Base-by-base conservation (phyloP, 345 rosid species). In the Aquilaria malaccensis region DNA sequence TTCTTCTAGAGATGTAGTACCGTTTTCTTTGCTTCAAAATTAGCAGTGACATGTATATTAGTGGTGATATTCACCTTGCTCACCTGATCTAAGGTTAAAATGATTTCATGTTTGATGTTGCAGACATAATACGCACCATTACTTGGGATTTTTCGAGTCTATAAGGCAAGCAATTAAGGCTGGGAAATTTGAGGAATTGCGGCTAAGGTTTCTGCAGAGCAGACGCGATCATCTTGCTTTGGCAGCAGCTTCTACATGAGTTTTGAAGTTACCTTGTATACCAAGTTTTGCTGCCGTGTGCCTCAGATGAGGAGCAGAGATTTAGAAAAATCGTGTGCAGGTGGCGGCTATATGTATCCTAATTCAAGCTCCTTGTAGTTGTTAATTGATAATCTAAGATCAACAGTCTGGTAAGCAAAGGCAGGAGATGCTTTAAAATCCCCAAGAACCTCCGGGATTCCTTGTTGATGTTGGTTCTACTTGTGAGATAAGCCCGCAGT, bases 81-180 rank as follows among this genome's bases (percentile, higher is more conserved):
- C 33, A 37, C 43, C 43, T 37, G 43, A 37, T 5, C 43, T 3
- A 37, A 37, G 43, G 5, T 3, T 37, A 3, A 9, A 37, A 5
- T 37, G 43, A 37, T 37, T 37, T 37, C 43, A 37, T 37, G 43
- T 5, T 53, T 69, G 53, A 52, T 50, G 30, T 55, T 69, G 82
- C 86, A 87, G 95, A 60, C 95, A 87, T 71, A 84, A 84, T 64
- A 87, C 95, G 51, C 86, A 87, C 60, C 88, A 87, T 47, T 84
- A 73, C 72, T 74, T 87, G 54, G 81, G 80, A 15, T 84, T 87
- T 71, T 87, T 87, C 72, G 69, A 7, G 10, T 63, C 68, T 52
- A 79, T 87, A 58, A 76, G 88, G 72, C 76, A 79, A 55, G 81
- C 88, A 15, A 85, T 83, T 50, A 81, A 74, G 68, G 84, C 70